Evolutionary conservation across 2,329 filamentous ascomycete species (phyloP).

Genomic region (Malbranchea zuffiana): DNA sequence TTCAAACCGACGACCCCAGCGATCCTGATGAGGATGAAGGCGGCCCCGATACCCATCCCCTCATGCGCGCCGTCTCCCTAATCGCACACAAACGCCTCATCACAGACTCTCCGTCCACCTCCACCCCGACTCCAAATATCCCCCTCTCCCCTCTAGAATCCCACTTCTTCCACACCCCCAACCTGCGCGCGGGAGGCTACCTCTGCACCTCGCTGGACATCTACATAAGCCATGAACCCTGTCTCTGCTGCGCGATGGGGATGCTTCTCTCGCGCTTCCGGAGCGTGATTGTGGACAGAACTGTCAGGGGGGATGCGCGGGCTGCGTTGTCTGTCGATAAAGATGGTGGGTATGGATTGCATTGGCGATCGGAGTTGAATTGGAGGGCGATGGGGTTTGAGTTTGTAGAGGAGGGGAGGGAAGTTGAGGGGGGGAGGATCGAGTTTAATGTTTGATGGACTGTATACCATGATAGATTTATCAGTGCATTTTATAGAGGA

Average conservation of each 20-base stretch:
- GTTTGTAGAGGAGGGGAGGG: slow-evolving; percentile 23
- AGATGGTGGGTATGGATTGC: slow-evolving; percentile 46
- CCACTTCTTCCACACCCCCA: slow-evolving; percentile 50
- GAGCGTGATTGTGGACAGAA: slow-evolving; percentile 65
- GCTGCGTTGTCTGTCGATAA: slow-evolving; percentile 11
- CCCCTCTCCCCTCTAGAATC: slow-evolving; percentile 22
- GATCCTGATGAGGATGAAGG: slow-evolving; percentile 26
- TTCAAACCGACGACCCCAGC: background rate
- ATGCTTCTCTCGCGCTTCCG: slow-evolving; percentile 89
- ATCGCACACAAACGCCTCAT: slow-evolving; percentile 32
- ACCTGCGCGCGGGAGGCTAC: slow-evolving; percentile 71
- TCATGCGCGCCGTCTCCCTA: slow-evolving; percentile 37
- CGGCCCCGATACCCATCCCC: slow-evolving; percentile 36
- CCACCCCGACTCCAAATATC: slow-evolving; percentile 12
- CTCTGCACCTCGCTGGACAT: slow-evolving; percentile 88
- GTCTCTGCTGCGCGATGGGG: slow-evolving; percentile 93
- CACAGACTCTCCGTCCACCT: slow-evolving; percentile 1
- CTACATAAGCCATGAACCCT: slow-evolving; percentile 91
- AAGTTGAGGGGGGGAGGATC: background rate
- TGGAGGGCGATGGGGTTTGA: slow-evolving; percentile 41
- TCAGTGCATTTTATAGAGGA: too few species aligned
- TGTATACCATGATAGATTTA: too few species aligned
- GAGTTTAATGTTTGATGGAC: slow-evolving; percentile 11
- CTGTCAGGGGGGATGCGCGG: slow-evolving; percentile 46
- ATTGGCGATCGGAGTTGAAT: slow-evolving; percentile 50